A percentile compares a stretch with the other conserved stretches of the same genome.
Evolutionary conservation across 148 eudicot genomes (phyloP).

Genomic region (Vaccinium myrtillus): DNA sequence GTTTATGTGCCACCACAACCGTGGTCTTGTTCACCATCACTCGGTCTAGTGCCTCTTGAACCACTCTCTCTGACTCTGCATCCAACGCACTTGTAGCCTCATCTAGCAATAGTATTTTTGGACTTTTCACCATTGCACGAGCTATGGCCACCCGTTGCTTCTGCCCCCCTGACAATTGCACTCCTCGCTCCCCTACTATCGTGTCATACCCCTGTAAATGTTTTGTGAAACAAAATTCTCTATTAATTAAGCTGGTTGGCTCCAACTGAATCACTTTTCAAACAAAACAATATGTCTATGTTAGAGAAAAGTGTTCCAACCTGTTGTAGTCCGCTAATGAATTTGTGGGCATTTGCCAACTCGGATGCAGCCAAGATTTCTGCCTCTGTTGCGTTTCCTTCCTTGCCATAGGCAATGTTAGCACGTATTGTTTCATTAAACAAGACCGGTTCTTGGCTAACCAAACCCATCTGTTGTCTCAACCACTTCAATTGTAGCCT

Average conservation of each 20-base stretch:
- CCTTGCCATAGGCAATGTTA: slow-evolving; percentile 72
- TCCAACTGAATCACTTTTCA: neutral
- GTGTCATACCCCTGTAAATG: slow-evolving; percentile 62
- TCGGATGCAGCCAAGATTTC: slow-evolving; percentile 62
- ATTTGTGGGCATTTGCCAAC: slow-evolving; percentile 74
- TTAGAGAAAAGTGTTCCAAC: slow-evolving; percentile 18
- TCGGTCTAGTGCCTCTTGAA: slow-evolving; percentile 64
- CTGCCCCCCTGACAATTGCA: slow-evolving; percentile 38
- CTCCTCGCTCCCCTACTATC: slow-evolving; percentile 55
- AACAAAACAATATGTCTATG: too few species aligned
- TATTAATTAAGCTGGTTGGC: neutral
- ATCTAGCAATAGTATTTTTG: slow-evolving; percentile 55
- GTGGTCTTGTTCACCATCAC: slow-evolving; percentile 67
- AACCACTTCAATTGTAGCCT: slow-evolving; percentile 64
- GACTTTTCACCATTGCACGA: slow-evolving; percentile 65
- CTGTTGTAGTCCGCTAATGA: slow-evolving; percentile 61
- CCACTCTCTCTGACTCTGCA: slow-evolving; percentile 65
- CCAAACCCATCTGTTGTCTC: slow-evolving; percentile 79
- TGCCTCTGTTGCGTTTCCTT: slow-evolving; percentile 52
- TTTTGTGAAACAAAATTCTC: neutral
- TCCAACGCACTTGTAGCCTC: slow-evolving; percentile 89
- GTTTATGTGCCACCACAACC: slow-evolving; percentile 59
- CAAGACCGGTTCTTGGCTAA: slow-evolving; percentile 75
- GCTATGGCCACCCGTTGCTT: slow-evolving; percentile 81
- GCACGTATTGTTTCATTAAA: slow-evolving; percentile 65